Evolutionary conservation across 495 filamentous ascomycete genomes (phyloP), one percentile per base, ranked within the genome.

Genomic region (Penicillium pancosmium): DNA sequence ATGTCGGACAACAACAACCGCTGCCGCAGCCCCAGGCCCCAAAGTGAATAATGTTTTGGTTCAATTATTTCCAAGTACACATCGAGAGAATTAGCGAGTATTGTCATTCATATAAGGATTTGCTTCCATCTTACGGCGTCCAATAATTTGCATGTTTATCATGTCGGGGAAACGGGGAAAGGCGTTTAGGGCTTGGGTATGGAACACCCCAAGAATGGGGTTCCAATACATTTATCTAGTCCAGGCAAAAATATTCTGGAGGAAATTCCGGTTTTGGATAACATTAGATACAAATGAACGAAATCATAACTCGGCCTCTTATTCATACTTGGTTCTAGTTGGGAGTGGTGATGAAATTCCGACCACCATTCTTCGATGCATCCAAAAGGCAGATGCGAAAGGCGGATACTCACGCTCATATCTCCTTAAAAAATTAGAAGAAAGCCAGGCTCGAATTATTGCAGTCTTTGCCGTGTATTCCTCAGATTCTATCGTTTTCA

Each of bases 1-100:
- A 68, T 49, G 55, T 41, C 34, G 51, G 52, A 35, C 56, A 60
- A 46, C 59, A 55, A 13, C 61, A 54, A n/a, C 58, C 54, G 13
- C 25, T 3, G 23, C 27, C 27, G 6, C 27, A 7, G 27, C 27
- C 56, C 27, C 62, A 61, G 27, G 43, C 53, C 46, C 53, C 57
- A 34, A 52, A 53, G 46, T 38, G 27, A 62, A 60, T 60, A 53
- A 62, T 36, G 10, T 43, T 50, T 4, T 35, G 18, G 15, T 36
- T 18, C 34, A 46, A 21, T 41, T 41, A 48, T 55, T 54, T 43
- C 2, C 47, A 21, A 5, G 34, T 33, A 52, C 50, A 9, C 34
- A 59, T 65, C 48, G 15, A 19, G 46, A 25, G 48, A 50, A 60
- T 61, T 62, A 59, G 57, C 67, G 62, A 31, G 34, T 51, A 59